phyloP scores from a whole-genome alignment of 1,284 basidiomycete genomes.

The Cryptococcus floricola region DNA sequence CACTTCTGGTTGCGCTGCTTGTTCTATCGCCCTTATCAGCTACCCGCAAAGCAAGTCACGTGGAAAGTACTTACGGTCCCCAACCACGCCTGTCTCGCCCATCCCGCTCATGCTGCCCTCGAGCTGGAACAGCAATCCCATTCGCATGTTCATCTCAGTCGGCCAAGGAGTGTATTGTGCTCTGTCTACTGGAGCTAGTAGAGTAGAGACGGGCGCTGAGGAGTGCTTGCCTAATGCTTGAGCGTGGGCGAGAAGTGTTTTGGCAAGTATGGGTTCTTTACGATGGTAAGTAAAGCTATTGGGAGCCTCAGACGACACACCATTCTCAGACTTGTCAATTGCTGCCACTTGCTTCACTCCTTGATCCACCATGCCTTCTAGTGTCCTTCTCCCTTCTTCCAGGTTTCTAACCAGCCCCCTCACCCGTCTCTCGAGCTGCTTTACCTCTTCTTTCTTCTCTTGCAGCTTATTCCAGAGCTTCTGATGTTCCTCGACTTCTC shows the following conservation, averaged over 20 bases:
- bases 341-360: conserved; percentile 19
- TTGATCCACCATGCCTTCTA: conserved; percentile 31
- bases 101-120: conserved; percentile 41
- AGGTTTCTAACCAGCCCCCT: conserved; percentile 21
- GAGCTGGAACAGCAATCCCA: conserved; percentile 41
- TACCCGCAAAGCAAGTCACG: not conserved
- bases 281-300: not conserved
- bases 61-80: conserved; percentile 26
- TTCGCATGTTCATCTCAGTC: conserved; percentile 39
- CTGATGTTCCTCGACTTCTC: conserved; percentile 33
- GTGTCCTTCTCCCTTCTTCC: conserved; percentile 26
- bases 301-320: conserved; percentile 17
- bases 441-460: conserved; percentile 25
- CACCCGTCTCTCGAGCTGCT: conserved; percentile 26
- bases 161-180: conserved; percentile 39
- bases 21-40: not conserved
- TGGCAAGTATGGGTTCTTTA: conserved; percentile 28
- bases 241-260: conserved; percentile 33
- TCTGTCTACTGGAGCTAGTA: conserved; percentile 26
- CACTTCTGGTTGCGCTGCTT: not conserved
- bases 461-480: conserved; percentile 21
- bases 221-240: conserved; percentile 34
- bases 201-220: conserved; percentile 32
- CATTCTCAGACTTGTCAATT: conserved; percentile 28
- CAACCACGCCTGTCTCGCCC: conserved; percentile 33